Base-by-base conservation (phyloP, 1,284 basidiomycete genomes). In the Leccinum fuscescens region DNA sequence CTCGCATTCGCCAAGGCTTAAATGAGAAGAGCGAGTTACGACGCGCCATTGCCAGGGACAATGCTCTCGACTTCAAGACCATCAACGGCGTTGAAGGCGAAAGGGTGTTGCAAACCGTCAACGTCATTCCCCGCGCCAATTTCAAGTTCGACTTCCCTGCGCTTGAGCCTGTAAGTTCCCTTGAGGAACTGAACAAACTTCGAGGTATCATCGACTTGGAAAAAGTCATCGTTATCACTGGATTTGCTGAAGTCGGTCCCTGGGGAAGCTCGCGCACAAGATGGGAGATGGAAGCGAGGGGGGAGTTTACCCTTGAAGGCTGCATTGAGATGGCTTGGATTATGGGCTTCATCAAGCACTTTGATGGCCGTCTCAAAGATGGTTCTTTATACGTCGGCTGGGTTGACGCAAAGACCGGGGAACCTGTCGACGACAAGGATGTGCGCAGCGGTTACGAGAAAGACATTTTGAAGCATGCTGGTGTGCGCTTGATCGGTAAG, bases 301-400 rank as follows among this genome's bases (percentile, higher is more conserved):
- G 95, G 37, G 88, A 95, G 72, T 91, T 97, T 77, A 95, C 94
- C 6, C 96, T 98, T 70, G 92, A 98, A 76, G 96, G 96, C 51
- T 93, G 93, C 72, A 97, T 99, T 70, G 96, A 99, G 81, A 96
- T 99, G 90, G 96, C 96, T 14, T 99, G 96, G 95, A 91, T 98
- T 78, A 98, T 97, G 93, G 96, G 97, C 51, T 87, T 87, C 77
- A 98, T 98, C 85, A 98, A 96, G 79, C 94, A 98, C 81, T 95
- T 98, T 75, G 93, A 99, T 68, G 97, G 96, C 20, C 92, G 93
- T 62, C 85, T 99, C 71, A 96, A 97, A 79, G 88, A 92, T 69
- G 94, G 93, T 50, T 86, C 89, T 50, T 82, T 96, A 48, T 92
- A 98, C 72, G 96, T 99, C 69, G 96, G 96, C 53, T 99, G 96